Evolutionary conservation across 306 rosid species (phyloP).

Genomic region (Coriaria nepalensis): DNA sequence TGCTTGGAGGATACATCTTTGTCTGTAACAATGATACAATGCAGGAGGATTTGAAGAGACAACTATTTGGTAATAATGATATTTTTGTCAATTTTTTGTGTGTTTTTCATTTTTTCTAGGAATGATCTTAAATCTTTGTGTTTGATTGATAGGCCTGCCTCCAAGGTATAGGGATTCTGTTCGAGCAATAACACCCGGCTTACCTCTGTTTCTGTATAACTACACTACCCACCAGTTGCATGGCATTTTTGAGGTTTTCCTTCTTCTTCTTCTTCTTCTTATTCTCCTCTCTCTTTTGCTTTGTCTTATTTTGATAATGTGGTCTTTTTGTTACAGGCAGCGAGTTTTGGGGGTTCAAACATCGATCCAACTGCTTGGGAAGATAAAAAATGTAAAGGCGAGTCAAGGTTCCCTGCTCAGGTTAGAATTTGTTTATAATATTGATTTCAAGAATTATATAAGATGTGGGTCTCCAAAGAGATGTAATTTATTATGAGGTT

Average conservation of each 20-base stretch:
- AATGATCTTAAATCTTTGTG: neutral
- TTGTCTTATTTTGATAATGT: constrained; percentile 1
- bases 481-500: too few species aligned
- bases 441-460: neutral
- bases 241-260: constrained; percentile 84
- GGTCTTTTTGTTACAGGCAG: constrained; percentile 36
- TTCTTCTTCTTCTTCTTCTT: neutral
- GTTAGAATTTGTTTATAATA: constrained; percentile 25
- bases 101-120: too few species aligned
- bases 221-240: constrained; percentile 93
- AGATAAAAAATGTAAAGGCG: constrained; percentile 98
- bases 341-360: constrained; percentile 97
- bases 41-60: constrained; percentile 98
- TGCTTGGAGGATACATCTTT: constrained; percentile 97
- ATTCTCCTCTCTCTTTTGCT: neutral
- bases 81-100: neutral
- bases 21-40: constrained; percentile 96
- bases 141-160: constrained; percentile 60
- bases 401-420: constrained; percentile 98
- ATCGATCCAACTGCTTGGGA: constrained; percentile 99
- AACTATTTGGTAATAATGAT: constrained; percentile 61
- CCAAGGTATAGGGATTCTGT: constrained; percentile 96
- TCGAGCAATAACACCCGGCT: constrained; percentile 86
- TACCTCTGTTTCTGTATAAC: constrained; percentile 88
- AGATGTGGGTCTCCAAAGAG: neutral